Base-by-base conservation (phyloP, 768 basidiomycete species). In the Boletus insuetus region DNA sequence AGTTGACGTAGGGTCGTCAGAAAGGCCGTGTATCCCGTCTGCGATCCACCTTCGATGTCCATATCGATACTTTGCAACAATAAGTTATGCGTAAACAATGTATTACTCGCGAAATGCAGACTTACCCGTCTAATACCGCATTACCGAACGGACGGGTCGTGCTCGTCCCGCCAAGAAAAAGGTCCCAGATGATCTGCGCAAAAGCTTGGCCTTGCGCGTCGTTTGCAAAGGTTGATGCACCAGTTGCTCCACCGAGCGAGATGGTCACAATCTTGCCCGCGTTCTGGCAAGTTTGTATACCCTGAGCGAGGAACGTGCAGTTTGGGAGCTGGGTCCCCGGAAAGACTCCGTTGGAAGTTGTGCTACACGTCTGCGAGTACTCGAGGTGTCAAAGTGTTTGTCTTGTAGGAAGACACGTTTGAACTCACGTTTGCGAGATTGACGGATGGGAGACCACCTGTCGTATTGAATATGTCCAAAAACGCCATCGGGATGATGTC, bases 111-210 rank as follows among this genome's bases (percentile, higher is more conserved):
- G 16, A 31, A 31, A 49, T 2, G 17, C 32, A 16, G 16, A 2
- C 65, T 42, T 41, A 87, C 87, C 89, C 89, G 64, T 90, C 88
- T 14, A 91, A 76, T 49, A 88, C 77, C 9, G 86, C 89, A 53
- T 53, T 66, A 37, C 89, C 89, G 62, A 91, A 91, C 0, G 89
- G 89, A 52, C 88, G 79, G 4, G 82, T 87, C 24, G 64, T 68
- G 53, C 81, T 83, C 3, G 77, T 73, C 14, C 87, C 86, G 26
- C 87, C 88, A 19, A 91, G 73, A 69, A 89, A 89, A 47, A 87
- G 54, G 42, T 72, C 53, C 89, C 89, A 91, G 44, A 91, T 82
- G 0, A 79, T 83, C 38, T 84, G 77, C 0, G 83, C 87, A 67
- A 87, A 90, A 1, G 74, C 65, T 20, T 70, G 64, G 2, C 84